Conservation (phyloP, 1,284 basidiomycete genomes). For the Trichosporon ovoides region DNA sequence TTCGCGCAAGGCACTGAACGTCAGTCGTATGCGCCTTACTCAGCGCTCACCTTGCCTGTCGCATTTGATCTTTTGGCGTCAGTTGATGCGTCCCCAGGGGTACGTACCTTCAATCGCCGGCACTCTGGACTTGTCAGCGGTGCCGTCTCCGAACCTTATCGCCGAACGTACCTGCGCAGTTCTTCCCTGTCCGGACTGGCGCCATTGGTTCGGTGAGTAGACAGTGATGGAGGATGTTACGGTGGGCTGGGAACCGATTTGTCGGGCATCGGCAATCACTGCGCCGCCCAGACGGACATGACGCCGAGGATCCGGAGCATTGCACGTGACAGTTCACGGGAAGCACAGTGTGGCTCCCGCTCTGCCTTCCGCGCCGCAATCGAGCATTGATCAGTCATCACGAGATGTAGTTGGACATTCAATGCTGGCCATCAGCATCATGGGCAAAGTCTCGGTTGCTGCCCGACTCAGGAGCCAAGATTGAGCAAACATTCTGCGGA, state of each 20-base stretch:
- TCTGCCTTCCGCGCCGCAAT: too few relatives aligned
- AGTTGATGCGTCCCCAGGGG: not conserved
- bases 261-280: constrained; percentile 1
- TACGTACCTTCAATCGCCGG: constrained; percentile 6
- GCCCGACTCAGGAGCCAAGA: too few relatives aligned
- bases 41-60: constrained; percentile 3
- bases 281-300: not conserved
- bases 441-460: too few relatives aligned
- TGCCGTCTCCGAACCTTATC: not conserved
- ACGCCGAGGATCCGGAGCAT: not conserved
- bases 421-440: too few relatives aligned
- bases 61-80: constrained; percentile 2
- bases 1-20: constrained; percentile 7
- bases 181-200: constrained; percentile 5
- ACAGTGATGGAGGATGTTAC: not conserved
- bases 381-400: too few relatives aligned
- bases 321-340: not conserved
- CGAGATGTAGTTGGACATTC: too few relatives aligned
- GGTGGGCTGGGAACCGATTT: constrained; percentile 1
- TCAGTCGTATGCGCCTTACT: not conserved
- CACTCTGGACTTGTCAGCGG: constrained; percentile 6
- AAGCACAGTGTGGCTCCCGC: too few relatives aligned
- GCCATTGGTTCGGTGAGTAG: not conserved
- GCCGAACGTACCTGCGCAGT: constrained; percentile 6
- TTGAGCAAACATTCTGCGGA: too few relatives aligned